Conservation (phyloP, 208 protist genomes). For the Acanthamoeba royreba region DNA sequence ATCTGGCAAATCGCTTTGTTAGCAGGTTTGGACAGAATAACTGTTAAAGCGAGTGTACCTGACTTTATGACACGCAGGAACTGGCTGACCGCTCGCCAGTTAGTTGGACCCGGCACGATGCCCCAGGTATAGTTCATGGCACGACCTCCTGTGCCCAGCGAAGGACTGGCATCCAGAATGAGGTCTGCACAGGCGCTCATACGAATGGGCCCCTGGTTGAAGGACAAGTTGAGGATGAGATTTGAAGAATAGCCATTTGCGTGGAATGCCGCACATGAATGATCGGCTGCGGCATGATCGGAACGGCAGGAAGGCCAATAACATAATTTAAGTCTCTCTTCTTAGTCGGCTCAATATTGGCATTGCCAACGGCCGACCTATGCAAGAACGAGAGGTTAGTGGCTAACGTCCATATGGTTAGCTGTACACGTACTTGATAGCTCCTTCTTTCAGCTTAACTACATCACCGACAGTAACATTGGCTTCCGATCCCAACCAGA, state of each 20-base stretch:
- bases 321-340: neutral
- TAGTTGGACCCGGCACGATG: neutral
- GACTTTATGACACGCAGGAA: neutral
- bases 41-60: neutral
- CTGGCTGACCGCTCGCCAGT: neutral
- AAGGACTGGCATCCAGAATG: neutral
- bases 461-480: neutral
- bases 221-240: neutral
- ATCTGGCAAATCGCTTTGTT: neutral
- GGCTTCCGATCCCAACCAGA: neutral
- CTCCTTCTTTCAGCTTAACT: neutral
- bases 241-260: neutral
- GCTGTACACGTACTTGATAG: neutral
- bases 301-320: neutral
- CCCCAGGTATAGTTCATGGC: neutral
- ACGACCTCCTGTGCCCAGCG: neutral
- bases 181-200: conserved; percentile 1
- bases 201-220: neutral
- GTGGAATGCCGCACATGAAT: neutral
- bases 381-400: neutral
- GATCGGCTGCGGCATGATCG: neutral
- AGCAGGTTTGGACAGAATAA: neutral
- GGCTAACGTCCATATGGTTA: neutral
- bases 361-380: neutral
- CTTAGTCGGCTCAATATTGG: neutral